Conservation (phyloP, 23 red algal genomes). For the Gracilaria gracilis region DNA sequence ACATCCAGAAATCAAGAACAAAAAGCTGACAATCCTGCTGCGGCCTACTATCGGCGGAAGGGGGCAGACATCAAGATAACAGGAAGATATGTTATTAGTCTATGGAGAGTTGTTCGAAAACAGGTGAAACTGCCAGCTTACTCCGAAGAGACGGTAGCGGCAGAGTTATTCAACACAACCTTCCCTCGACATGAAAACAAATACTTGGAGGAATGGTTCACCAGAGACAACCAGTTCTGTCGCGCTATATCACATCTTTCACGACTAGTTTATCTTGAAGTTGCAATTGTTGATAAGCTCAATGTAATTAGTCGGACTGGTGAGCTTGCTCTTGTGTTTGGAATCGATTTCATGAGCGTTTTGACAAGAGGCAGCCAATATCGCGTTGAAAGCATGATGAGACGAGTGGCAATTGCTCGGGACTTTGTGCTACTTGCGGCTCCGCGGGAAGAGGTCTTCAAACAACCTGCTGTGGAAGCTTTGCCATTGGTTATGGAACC, state of each 20-base stretch:
- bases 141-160: slow-evolving; percentile 69
- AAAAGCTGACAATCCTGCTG: slow-evolving; percentile 38
- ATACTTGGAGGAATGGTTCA: slow-evolving; percentile 69
- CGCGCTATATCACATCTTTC: slow-evolving; percentile 57
- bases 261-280: slow-evolving; percentile 34
- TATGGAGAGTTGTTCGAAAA: slow-evolving; percentile 90
- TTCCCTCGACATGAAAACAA: slow-evolving; percentile 69
- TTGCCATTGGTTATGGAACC: slow-evolving; percentile 99
- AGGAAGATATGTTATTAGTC: slow-evolving; percentile 88
- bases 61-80: slow-evolving; percentile 83
- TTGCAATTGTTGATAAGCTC: slow-evolving; percentile 75
- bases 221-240: neutral
- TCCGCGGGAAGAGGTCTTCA: slow-evolving; percentile 69
- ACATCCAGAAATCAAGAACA: slow-evolving; percentile 18
- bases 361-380: slow-evolving; percentile 92
- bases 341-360: slow-evolving; percentile 94
- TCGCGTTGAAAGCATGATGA: slow-evolving; percentile 93
- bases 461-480: slow-evolving; percentile 89
- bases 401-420: slow-evolving; percentile 74
- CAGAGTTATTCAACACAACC: slow-evolving; percentile 77
- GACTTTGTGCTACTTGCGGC: slow-evolving; percentile 81
- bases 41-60: slow-evolving; percentile 69
- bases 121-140: slow-evolving; percentile 90
- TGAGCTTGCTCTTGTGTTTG: slow-evolving; percentile 95
- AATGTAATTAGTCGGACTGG: slow-evolving; percentile 82